Evolutionary conservation across 2,329 filamentous ascomycete genomes (phyloP), one percentile per base, ranked within the genome.

Genomic region (Gaeumannomyces tritici): DNA sequence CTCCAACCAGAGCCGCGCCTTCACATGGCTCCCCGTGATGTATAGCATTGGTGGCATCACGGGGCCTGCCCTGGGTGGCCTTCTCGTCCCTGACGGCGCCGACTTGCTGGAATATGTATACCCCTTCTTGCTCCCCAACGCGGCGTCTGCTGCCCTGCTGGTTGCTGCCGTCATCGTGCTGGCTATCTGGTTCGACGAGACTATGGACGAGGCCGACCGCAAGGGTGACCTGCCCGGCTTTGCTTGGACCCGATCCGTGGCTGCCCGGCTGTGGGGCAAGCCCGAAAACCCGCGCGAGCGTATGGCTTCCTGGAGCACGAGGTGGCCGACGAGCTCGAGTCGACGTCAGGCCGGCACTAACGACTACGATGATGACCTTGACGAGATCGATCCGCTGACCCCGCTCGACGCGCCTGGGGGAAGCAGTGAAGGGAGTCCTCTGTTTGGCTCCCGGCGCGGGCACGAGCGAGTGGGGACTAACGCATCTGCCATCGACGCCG

Each of bases 41-140:
- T 99, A 99, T 74, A 93, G 93, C 4, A 80, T 99, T 42, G 95
- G 95, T 24, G 91, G 90, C 56, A 96, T 99, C 65, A 95, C 93
- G 0, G 95, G 95, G 0, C 95, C 95, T 0, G 86, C 96, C 1
- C 76, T 98, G n/a, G 95, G 95, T 18, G 95, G 95, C 0, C 73
- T 97, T 55, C 76, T 98, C 62, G 89, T 96, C 0, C 71, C 84
- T 31, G 82, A 83, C 6, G 55, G n/a, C 13, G 42, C 42, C 21
- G 58, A 27, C 47, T 4, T 59, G 13, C 11, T 18, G 18, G 58
- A 26, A 8, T 51, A 26, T 21, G 26, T 2, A n/a, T 93, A 91
- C 72, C 95, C 95, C 0, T 99, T 96, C 69, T 79, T 97, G 4
- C 82, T 85, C 0, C 93, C 95, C 0, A 99, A 98, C 68, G 71